Conservation (phyloP, 2,329 filamentous ascomycete species). For the Phaeosphaeriaceae sp. region DNA sequence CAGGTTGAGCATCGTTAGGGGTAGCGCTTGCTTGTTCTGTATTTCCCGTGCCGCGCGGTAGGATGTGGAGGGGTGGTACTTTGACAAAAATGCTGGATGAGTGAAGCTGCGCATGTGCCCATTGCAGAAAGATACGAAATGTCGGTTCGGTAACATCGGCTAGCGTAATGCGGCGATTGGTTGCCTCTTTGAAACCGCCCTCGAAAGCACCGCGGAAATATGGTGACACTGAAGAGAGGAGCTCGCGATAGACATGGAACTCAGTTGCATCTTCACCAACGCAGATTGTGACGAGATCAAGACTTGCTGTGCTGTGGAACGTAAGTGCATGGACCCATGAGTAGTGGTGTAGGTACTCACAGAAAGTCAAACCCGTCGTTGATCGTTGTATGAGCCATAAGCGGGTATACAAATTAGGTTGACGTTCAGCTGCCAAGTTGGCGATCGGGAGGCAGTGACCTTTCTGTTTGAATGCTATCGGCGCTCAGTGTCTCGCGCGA, state of each 20-base stretch:
- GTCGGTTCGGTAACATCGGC: slow-evolving; percentile 12
- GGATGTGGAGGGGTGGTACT: background rate
- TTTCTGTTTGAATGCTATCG: background rate
- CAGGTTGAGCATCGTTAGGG: background rate
- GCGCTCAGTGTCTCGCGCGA: background rate
- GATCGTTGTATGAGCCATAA: background rate
- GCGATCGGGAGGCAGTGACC: too few relatives aligned
- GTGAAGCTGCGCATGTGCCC: slow-evolving; percentile 10
- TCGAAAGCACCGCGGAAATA: slow-evolving; percentile 16
- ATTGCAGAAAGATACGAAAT: slow-evolving; percentile 17
- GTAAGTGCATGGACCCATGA: background rate
- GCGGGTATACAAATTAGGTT: background rate
- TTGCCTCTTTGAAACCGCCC: slow-evolving; percentile 14
- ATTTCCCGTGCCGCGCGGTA: background rate
- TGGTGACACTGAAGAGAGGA: slow-evolving; percentile 6
- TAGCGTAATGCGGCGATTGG: slow-evolving; percentile 4
- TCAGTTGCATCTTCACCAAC: slow-evolving; percentile 3
- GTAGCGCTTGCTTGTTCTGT: background rate
- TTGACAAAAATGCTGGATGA: background rate
- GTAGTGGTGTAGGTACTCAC: background rate
- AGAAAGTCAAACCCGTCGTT: background rate
- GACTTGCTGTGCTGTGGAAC: background rate
- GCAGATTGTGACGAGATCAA: slow-evolving; percentile 15
- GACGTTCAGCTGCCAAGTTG: background rate
- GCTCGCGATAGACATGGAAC: slow-evolving; percentile 12